These are phyloP conservation scores for Phytophthora melonis DNA, from an alignment of 352 stramenopile genomes.

Conservation along the genomic window DNA sequence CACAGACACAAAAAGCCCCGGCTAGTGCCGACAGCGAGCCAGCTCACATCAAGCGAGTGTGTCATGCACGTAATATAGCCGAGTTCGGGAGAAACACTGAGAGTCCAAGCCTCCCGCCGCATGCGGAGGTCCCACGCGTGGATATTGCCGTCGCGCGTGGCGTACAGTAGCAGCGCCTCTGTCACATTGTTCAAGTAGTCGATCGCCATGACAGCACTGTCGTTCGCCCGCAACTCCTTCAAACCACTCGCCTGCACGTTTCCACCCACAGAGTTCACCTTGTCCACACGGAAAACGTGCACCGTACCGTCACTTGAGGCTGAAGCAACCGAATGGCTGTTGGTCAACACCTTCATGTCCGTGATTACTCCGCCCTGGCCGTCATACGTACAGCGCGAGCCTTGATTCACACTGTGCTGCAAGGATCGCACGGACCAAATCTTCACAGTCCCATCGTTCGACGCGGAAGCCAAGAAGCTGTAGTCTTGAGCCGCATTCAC, in stretches of 20 bases:
- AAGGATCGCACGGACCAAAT: constrained; percentile 95
- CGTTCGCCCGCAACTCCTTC: constrained; percentile 81
- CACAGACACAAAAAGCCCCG: constrained; percentile 96
- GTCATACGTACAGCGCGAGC: constrained; percentile 94
- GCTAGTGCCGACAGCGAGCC: constrained; percentile 95
- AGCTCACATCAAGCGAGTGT: constrained; percentile 95
- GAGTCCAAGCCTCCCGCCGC: constrained; percentile 91
- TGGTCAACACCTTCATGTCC: constrained; percentile 96
- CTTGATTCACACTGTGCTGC: constrained; percentile 94
- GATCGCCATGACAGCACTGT: constrained; percentile 95
- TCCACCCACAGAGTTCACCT: constrained; percentile 71
- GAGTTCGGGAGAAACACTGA: constrained; percentile 94
- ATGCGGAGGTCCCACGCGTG: constrained; percentile 94
- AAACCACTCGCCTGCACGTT: constrained; percentile 79
- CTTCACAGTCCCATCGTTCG: constrained; percentile 96
- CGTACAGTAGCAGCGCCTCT: constrained; percentile 94
- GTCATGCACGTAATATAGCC: constrained; percentile 97
- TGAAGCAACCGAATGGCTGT: constrained; percentile 95
- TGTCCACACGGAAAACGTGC: constrained; percentile 97
- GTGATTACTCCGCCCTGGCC: constrained; percentile 92
- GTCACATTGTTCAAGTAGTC: constrained; percentile 97
- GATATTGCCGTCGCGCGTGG: constrained; percentile 92
- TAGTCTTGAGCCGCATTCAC: constrained; percentile 95
- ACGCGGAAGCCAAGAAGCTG: constrained; percentile 96
- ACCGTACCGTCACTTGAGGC: constrained; percentile 91